Evolutionary conservation across 768 basidiomycete genomes (phyloP).

Genomic region (Mycena rebaudengoi): DNA sequence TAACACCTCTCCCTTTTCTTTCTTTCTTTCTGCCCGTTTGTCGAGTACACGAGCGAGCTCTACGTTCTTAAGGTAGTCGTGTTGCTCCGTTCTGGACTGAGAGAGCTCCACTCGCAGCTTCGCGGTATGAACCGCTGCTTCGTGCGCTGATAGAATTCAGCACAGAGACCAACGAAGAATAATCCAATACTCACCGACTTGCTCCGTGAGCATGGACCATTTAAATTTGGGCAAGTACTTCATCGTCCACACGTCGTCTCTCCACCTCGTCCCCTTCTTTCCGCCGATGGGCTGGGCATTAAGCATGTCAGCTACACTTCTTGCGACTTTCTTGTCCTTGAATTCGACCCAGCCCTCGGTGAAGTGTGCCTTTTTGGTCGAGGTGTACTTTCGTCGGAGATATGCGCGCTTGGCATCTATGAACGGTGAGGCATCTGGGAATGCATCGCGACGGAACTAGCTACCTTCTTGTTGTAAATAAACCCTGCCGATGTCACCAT

Average conservation of each 20-base stretch:
- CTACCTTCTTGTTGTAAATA: conserved; percentile 93
- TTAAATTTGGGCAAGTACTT: conserved; percentile 98
- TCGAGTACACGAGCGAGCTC: conserved; percentile 89
- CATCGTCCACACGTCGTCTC: conserved; percentile 99
- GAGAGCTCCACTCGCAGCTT: conserved; percentile 92
- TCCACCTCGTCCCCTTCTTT: conserved; percentile 89
- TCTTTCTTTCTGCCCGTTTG: conserved; percentile 77
- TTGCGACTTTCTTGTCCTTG: conserved; percentile 90
- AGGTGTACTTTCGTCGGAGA: conserved; percentile 79
- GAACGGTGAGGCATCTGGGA: not conserved
- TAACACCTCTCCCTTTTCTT: conserved; percentile 63
- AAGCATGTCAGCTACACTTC: conserved; percentile 91
- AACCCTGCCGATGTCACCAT: conserved; percentile 91
- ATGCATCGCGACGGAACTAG: conserved; percentile 23
- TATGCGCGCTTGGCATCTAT: conserved; percentile 89
- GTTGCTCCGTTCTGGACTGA: conserved; percentile 88
- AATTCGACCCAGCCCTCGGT: conserved; percentile 99
- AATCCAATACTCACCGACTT: conserved; percentile 78
- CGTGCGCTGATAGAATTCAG: conserved; percentile 71
- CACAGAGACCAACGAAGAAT: not conserved
- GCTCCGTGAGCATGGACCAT: conserved; percentile 99
- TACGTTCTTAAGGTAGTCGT: conserved; percentile 92
- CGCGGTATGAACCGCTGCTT: conserved; percentile 87
- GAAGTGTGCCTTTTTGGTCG: conserved; percentile 87
- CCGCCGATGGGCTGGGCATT: conserved; percentile 97